Evolutionary conservation across 495 filamentous ascomycete genomes (phyloP), one percentile per base, ranked within the genome.

Genomic region (Antarctomyces pellizariae): DNA sequence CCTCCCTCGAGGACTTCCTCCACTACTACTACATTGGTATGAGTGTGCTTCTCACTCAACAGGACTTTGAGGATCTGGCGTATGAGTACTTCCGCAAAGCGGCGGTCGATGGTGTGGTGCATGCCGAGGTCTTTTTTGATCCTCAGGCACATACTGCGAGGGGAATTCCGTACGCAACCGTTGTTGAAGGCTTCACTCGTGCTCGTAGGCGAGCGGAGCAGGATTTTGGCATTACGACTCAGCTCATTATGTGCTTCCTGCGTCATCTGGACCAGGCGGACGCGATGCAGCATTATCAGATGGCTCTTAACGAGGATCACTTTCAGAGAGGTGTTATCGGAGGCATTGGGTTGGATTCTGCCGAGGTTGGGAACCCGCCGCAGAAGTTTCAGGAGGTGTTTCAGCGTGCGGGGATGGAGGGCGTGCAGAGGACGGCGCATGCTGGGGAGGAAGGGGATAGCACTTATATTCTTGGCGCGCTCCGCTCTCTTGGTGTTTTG

Each of bases 61-160:
- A 47, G 16, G 75, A 80, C 48, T 82, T 78, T 39, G 66, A 77
- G 37, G 57, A 59, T n/a, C 52, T 84, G 1, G 71, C 74, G 12
- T 80, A 67, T 56, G 54, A 59, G 17, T 83, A 80, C 46, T 73
- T 80, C 47, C 28, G 51, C 20, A 63, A 56, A 26, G 75, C 71
- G 1, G 55, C 69, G 28, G 40, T 49, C 0, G 65, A 75, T 36
- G 65, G 64, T 26, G 71, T 79, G 5, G 54, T 64, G 18, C 75
- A 82, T 34, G 71, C 71, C 2, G 76, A 84, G 37, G 59, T 78
- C 27, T 80, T 77, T 49, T 80, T 79, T 49, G 75, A 80, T 42
- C 74, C 75, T 5, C 73, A 82, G 36, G 71, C 71, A 3, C 75
- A 84, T 42, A 53, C 58, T 8, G 40, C 43, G n/a, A 59, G 74